Base-by-base conservation (phyloP, 768 basidiomycete species). In the Podaxis rugospora region DNA sequence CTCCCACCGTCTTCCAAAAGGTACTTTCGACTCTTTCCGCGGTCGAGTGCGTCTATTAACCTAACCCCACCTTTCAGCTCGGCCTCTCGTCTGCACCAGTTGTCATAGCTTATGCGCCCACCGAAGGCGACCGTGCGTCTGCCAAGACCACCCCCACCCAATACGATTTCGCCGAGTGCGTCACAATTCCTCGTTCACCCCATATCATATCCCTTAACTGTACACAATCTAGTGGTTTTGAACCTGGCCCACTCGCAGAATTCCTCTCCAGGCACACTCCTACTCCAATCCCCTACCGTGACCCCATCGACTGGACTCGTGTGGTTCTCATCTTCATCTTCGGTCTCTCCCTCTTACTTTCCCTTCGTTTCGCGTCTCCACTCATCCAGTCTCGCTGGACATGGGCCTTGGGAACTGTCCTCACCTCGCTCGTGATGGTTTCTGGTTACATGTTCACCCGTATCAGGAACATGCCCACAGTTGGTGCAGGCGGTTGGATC, bases 391-490 rank as follows among this genome's bases (percentile, higher is more conserved):
- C 79, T 65, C 87, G 88, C 64, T 93, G 90, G 90, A 75, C 82
- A 2, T 94, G 92, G 92, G 90, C 89, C 5, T 67, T 77, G 23
- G 71, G 70, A n/a, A 80, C 79, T 42, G 82, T 87, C 28, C 59
- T 88, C 42, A 70, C 84, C 27, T 82, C 86, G 7, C 88, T 92
- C 18, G 75, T 93, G 66, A 96, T 98, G 88, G 95, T 87, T 21
- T 87, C 89, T 7, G 97, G 97, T 6, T 90, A 86, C 78, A 99
- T 99, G 97, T 99, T 96, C 76, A 91, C 90, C 61, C 90, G 89
- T 64, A 99, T 99, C 66, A 88, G 96, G 63, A 81, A 81, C 35
- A 81, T 81, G 51, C 95, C 93, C 2, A 44, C 42, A n/a, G 77
- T 76, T 23, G 85, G 84, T 28, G 76, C 77, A 0, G 80, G 83